Evolutionary conservation across 805 yeast species (phyloP), one percentile per base, ranked within the genome.

Genomic region (Candida orba): DNA sequence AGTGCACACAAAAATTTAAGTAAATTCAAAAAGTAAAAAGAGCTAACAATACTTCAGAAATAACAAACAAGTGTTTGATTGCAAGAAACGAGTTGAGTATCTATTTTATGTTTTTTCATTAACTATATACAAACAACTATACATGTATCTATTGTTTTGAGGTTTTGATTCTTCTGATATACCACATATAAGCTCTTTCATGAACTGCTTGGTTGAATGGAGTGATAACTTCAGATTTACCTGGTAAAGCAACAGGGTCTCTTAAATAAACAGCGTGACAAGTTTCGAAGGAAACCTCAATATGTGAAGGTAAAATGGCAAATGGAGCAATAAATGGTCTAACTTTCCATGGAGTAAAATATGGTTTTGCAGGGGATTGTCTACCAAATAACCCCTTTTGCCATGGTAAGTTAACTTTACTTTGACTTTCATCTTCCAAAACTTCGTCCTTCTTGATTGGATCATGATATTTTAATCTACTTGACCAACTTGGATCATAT

Each of bases 201-300:
- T 91, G 97, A 52, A 81, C 78, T 47, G 80, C 81, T 49, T 78
- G 72, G 33, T 82, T 81, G 64, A 83, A 87, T 43, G 99, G 99
- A 44, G 96, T 72, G 50, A 93, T 85, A 47, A 93, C 95, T 70
- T 93, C 99, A 29, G 96, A 84, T 60, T 86, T 90, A 45, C 96
- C 97, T 7, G 97, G 96, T 63, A 97, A 79, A 13, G 97, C 95
- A 40, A 93, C 89, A 14, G 99, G 99, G 63, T 93, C 95, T 66
- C 97, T 83, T 63, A 93, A 67, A 65, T 91, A 93, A n/a, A 93
- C 84, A 6, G 96, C 97, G 63, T 90, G 96, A 62, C 98, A 91
- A 6, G 97, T 88, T 49, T 77, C 76, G 64, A 86, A 91, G 20
- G 95, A 85, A 37, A 93, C 69, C 67, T 93, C 98, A 43, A 93